These are phyloP conservation scores for Madurella mycetomatis DNA, from an alignment of 2,329 filamentous ascomycete species.

Conservation along the genomic window DNA sequence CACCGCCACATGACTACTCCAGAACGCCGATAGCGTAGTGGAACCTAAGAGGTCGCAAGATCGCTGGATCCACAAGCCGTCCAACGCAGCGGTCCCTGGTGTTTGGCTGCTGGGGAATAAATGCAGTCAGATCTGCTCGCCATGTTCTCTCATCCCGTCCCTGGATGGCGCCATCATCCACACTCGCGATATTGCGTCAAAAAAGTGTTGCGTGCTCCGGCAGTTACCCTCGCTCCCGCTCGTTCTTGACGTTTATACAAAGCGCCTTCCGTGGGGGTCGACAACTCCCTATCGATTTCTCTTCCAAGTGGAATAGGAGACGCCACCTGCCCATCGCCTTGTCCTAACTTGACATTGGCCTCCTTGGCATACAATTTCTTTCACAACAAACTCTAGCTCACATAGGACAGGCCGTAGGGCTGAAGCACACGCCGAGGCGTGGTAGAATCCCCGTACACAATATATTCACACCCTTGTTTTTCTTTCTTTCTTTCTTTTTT, in stretches of 20 bases:
- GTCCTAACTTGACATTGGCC: conserved; percentile 4
- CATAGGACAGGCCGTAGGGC: conserved; percentile 7
- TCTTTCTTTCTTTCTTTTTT: not conserved
- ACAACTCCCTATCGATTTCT: not conserved
- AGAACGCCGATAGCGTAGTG: not conserved
- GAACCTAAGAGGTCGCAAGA: conserved; percentile 2
- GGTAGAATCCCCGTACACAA: not conserved
- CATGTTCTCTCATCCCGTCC: conserved; percentile 25
- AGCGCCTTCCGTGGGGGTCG: conserved; percentile 7
- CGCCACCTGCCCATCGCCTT: conserved; percentile 3
- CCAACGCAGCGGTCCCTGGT: conserved; percentile 7
- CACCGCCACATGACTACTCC: not conserved
- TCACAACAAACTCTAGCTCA: not conserved
- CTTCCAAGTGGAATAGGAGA: not conserved
- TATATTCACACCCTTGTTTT: not conserved
- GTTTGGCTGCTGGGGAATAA: conserved; percentile 9
- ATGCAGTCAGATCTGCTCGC: conserved; percentile 8
- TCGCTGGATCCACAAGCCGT: conserved; percentile 4
- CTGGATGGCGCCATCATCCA: conserved; percentile 25
- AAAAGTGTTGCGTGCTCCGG: conserved; percentile 20
- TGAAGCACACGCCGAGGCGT: conserved; percentile 9
- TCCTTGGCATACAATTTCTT: conserved; percentile 1
- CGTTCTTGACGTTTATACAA: conserved; percentile 4
- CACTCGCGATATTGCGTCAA: conserved; percentile 14
- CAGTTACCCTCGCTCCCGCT: conserved; percentile 1